Base-by-base conservation (phyloP, 768 basidiomycete species). In the Boletus pseudo-olivaceus region DNA sequence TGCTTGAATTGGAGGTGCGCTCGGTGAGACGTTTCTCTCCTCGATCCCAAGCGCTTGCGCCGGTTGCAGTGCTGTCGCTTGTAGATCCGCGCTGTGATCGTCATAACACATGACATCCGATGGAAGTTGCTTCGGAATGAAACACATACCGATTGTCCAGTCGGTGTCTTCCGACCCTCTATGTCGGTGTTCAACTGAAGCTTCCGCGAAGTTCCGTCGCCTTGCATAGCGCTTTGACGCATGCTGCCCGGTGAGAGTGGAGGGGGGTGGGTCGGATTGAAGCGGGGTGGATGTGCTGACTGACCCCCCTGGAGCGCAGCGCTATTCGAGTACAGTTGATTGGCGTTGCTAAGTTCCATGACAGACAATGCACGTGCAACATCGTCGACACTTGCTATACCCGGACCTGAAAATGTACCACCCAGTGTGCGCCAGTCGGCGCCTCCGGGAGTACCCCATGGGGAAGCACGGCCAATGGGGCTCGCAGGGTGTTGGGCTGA, bases 351-450 rank as follows among this genome's bases (percentile, higher is more conserved):
- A 30, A 92, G 72, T 61, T 91, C 89, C 51, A 93, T 75, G 33
- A 80, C 72, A 15, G 86, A 84, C 26, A 92, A 73, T 17, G 87
- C 90, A 39, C 84, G 82, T 60, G 87, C 81, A 15, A 92, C 84
- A 51, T 93, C 90, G 58, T 92, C 90, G 53, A 91, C 80, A 56
- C 62, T 75, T 48, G 67, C 54, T 7, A 56, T 61, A 55, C 58
- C 69, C 41, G 59, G 49, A 41, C 60, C 65, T 30, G 70, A 60
- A 56, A 69, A 66, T 6, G 71, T 65, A 41, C 67, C 75, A 40
- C 73, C 67, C 6, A 74, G 69, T 20, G 73, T 59, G 47, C 81
- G 80, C 87, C 88, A 88, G 52, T 87, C 87, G 54, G 76, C 77
- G 30, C 65, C 44, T 30, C 71, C 77, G 15, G 81, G 74, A 8